These are phyloP conservation scores for Lignosus rhinocerotis DNA, from an alignment of 1,284 basidiomycete species.

Conservation along the genomic window DNA sequence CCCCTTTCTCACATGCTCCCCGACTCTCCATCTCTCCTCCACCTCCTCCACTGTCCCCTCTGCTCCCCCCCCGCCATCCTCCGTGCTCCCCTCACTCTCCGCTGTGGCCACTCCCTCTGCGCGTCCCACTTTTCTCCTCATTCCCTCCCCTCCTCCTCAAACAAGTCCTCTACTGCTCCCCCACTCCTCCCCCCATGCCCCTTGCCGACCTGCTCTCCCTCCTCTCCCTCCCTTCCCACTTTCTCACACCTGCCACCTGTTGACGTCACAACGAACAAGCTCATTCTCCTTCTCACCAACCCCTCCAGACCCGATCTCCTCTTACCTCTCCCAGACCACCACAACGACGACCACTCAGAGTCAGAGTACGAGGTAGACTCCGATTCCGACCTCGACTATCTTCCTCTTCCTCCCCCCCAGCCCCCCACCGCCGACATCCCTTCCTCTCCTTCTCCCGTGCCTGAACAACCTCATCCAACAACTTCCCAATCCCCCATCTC, in stretches of 20 bases:
- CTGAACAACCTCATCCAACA: neutral
- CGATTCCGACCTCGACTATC: conserved; percentile 24
- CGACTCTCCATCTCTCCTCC: conserved; percentile 23
- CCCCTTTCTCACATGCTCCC: conserved; percentile 6
- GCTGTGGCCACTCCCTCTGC: conserved; percentile 38
- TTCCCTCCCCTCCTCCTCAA: conserved; percentile 16
- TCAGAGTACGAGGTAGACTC: conserved; percentile 27
- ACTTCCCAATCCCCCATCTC: neutral
- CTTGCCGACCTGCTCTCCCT: conserved; percentile 33
- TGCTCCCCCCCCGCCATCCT: conserved; percentile 28
- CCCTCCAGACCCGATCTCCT: conserved; percentile 11
- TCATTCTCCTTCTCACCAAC: conserved; percentile 47
- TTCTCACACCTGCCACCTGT: conserved; percentile 32
- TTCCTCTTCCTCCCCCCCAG: conserved; percentile 12
- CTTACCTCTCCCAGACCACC: conserved; percentile 15
- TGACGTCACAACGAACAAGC: conserved; percentile 68
- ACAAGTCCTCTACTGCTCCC: conserved; percentile 8
- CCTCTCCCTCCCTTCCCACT: conserved; percentile 7
- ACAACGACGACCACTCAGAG: conserved; percentile 28
- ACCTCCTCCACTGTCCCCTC: conserved; percentile 33
- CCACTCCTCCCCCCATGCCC: conserved; percentile 34
- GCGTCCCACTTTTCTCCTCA: conserved; percentile 29
- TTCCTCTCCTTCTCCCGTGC: neutral
- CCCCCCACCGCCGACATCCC: conserved; percentile 1
- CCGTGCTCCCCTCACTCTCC: conserved; percentile 33